Base-by-base conservation (phyloP, 139 green algal genomes). In the Chlamydomonas sp. region DNA sequence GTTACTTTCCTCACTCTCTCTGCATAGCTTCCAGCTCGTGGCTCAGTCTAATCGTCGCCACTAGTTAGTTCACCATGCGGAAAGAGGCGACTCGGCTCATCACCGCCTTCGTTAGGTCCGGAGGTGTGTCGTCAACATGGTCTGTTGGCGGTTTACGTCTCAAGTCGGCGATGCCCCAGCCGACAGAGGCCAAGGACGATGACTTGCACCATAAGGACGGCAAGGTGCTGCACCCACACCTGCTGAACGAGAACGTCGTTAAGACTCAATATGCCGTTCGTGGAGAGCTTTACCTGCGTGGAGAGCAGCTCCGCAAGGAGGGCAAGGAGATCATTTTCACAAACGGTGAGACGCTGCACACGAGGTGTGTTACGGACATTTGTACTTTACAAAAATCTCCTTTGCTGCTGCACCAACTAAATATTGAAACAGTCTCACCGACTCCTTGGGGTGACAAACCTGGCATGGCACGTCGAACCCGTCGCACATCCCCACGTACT, bases 251-350 rank as follows among this genome's bases (percentile, higher is more conserved):
- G 5, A 95, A 98, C 76, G 78, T 99, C 6, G 79, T 92, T 49
- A 94, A 96, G 84, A 95, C 93, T 2, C 90, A 95, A 82, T 94
- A 95, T 72, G 97, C 96, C 49, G 97, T 99, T 63, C 93, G 96
- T 69, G 97, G 98, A 58, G 98, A 99, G 89, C 93, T 99, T 5
- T 98, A 98, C 77, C 90, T 97, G 5, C 94, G 94, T 63, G 98
- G 94, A 2, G 92, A 96, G 78, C 92, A 99, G 92, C 92, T 99
- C 71, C 89, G 93, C 49, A 91, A 93, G 62, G 81, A 94, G 75
- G 97, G 97, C 71, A 96, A 95, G 88, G 95, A 98, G 68, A 97
- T 99, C 66, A 99, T 98, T 81, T 98, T 98, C 94, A 99, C 97
- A 16, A 99, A 99, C 80, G 95, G 95, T 97, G 67, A 2, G 82